Evolutionary conservation across 139 green algal species (phyloP).

Genomic region (Coelastrella sp.): DNA sequence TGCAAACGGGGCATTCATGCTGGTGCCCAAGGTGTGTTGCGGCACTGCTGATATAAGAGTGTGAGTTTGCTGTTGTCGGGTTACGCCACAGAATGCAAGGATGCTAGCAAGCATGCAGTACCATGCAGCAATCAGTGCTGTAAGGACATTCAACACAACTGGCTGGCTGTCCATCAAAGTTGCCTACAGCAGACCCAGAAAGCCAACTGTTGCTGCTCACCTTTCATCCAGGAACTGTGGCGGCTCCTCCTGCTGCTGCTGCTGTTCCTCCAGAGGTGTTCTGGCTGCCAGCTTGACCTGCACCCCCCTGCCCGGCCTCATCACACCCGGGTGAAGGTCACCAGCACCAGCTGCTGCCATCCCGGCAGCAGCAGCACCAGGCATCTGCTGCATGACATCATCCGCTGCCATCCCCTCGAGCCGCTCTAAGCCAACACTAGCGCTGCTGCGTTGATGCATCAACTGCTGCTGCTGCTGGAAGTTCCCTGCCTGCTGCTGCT

Average conservation of each 20-base stretch:
- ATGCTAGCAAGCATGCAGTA: no score
- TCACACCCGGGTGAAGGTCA: neutral
- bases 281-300: conserved; percentile 37
- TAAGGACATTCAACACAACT: no score
- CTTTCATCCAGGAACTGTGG: neutral
- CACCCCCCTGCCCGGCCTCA: neutral
- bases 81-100: no score
- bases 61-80: no score
- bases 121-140: neutral
- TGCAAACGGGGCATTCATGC: no score
- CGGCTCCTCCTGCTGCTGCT: neutral
- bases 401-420: neutral
- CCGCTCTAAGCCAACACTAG: neutral
- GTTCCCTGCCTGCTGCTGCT: neutral
- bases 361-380: conserved; percentile 1
- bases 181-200: neutral
- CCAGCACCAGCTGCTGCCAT: neutral
- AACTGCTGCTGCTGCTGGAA: neutral
- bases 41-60: no score
- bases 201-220: neutral
- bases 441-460: neutral
- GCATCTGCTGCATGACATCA: neutral
- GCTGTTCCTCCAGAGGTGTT: neutral
- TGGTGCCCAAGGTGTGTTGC: no score
- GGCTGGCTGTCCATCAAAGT: no score